phyloP scores from a whole-genome alignment of 208 protist genomes.

The Entamoeba moshkovskii region DNA sequence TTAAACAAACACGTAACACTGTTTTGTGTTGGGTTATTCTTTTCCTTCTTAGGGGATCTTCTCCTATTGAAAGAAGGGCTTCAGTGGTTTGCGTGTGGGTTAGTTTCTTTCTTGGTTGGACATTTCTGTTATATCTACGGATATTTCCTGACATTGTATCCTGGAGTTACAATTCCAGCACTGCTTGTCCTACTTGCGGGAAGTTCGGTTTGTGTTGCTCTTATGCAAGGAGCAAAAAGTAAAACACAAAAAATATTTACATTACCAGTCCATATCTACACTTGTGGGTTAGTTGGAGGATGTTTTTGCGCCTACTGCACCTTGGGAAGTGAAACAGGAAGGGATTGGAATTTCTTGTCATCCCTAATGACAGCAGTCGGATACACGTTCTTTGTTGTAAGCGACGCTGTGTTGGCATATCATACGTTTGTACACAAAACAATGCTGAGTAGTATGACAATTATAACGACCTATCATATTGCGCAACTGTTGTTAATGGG shows the following conservation, averaged over 20 bases:
- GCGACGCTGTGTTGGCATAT: not conserved
- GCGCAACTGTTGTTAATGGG: not conserved
- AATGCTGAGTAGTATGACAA: not conserved
- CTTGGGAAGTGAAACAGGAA: not conserved
- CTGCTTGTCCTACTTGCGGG: not conserved
- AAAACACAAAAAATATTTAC: conserved; percentile 1
- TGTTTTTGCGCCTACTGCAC: not conserved
- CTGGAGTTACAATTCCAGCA: not conserved
- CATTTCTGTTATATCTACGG: not conserved
- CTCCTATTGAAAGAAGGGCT: not conserved
- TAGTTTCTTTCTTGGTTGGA: not conserved
- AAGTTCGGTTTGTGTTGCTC: not conserved
- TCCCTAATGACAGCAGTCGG: not conserved
- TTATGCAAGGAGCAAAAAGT: not conserved
- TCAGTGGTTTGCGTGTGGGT: not conserved
- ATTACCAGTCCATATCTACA: not conserved
- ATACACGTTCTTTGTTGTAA: not conserved
- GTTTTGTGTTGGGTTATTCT: not conserved
- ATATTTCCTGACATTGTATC: not conserved
- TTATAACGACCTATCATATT: not conserved
- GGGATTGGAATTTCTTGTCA: not conserved
- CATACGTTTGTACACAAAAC: not conserved
- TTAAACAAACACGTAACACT: not conserved
- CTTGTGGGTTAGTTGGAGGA: not conserved
- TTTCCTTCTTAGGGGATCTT: not conserved